These are phyloP conservation scores for Plicaturopsis crispa DNA, from an alignment of 768 basidiomycete genomes.

Conservation along the genomic window DNA sequence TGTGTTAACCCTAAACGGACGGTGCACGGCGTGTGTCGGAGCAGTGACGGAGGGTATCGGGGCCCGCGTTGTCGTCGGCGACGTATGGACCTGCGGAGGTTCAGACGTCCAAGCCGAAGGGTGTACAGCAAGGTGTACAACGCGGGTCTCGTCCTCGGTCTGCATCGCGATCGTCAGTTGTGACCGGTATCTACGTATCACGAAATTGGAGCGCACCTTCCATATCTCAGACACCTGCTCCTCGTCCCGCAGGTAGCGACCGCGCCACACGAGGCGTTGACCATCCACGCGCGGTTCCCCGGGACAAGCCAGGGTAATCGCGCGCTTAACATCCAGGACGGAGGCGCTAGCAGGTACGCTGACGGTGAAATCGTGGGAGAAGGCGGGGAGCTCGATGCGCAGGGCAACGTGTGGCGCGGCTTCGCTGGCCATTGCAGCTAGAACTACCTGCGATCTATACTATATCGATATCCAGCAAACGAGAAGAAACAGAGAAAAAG, in stretches of 20 bases:
- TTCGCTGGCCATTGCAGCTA: too few species aligned
- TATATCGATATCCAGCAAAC: too few species aligned
- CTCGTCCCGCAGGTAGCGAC: slow-evolving; percentile 54
- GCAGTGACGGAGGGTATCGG: slow-evolving; percentile 3
- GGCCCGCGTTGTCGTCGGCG: slow-evolving; percentile 7
- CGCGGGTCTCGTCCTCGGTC: slow-evolving; percentile 48
- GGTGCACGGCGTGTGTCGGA: slow-evolving; percentile 4
- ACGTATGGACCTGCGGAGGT: slow-evolving; percentile 33
- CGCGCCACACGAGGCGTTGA: slow-evolving; percentile 72
- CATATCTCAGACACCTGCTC: slow-evolving; percentile 63
- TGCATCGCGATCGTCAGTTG: slow-evolving; percentile 18
- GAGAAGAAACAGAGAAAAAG: too few species aligned
- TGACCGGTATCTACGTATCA: slow-evolving; percentile 5
- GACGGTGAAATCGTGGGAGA: slow-evolving; percentile 59
- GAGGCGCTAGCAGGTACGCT: slow-evolving; percentile 39
- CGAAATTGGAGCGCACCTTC: slow-evolving; percentile 41
- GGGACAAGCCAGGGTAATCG: slow-evolving; percentile 50
- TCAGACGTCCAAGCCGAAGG: slow-evolving; percentile 63
- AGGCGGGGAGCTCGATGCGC: slow-evolving; percentile 71
- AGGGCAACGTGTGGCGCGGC: too few species aligned
- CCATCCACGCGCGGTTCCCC: slow-evolving; percentile 64
- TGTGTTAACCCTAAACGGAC: slow-evolving; percentile 1
- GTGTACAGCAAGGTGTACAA: slow-evolving; percentile 74
- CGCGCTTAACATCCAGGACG: slow-evolving; percentile 58
- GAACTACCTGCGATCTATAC: too few species aligned